Evolutionary conservation across 2,329 filamentous ascomycete species (phyloP).

Genomic region (Fusarium gaditjirri): DNA sequence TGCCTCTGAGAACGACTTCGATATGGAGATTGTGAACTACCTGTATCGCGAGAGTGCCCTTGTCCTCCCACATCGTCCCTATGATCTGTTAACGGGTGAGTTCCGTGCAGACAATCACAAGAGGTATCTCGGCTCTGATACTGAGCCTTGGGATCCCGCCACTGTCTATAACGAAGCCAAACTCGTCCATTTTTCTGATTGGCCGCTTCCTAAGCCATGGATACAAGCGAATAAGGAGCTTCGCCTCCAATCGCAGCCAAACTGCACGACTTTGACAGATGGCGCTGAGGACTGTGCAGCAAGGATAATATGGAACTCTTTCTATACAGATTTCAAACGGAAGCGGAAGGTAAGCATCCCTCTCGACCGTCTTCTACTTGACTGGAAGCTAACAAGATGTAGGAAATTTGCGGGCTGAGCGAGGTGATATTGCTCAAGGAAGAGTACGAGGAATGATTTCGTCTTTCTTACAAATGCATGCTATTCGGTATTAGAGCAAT

Average conservation of each 20-base stretch:
- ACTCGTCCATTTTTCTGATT: slow-evolving; percentile 77
- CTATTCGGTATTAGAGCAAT: not conserved
- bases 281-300: slow-evolving; percentile 58
- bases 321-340: slow-evolving; percentile 62
- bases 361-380: not conserved
- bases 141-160: slow-evolving; percentile 68
- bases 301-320: slow-evolving; percentile 37
- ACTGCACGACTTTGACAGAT: slow-evolving; percentile 57
- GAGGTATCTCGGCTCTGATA: slow-evolving; percentile 54
- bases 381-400: not conserved
- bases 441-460: not conserved
- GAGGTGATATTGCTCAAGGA: not conserved
- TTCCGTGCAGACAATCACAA: slow-evolving; percentile 64
- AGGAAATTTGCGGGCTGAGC: not conserved
- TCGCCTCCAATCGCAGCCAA: slow-evolving; percentile 34
- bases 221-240: slow-evolving; percentile 32
- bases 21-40: slow-evolving; percentile 75
- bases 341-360: slow-evolving; percentile 13
- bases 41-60: slow-evolving; percentile 68
- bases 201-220: slow-evolving; percentile 73
- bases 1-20: slow-evolving; percentile 55
- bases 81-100: slow-evolving; percentile 70
- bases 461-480: not conserved
- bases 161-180: slow-evolving; percentile 68
- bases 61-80: slow-evolving; percentile 72